Evolutionary conservation across 495 filamentous ascomycete genomes (phyloP), one percentile per base, ranked within the genome.

Genomic region (Neurospora sp.): DNA sequence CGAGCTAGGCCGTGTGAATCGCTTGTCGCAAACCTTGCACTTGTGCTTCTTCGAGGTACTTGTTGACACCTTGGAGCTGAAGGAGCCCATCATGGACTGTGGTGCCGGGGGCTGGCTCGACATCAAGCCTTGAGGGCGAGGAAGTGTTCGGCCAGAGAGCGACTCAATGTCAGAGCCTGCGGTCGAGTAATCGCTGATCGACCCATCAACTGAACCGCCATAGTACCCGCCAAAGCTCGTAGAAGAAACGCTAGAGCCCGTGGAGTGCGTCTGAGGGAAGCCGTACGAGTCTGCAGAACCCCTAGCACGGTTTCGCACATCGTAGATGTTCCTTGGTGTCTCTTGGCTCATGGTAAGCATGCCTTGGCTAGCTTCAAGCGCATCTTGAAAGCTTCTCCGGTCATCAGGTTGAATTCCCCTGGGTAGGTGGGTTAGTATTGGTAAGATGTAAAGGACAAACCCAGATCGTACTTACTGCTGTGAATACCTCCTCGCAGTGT

Each of bases 31-130:
- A 69, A 99, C 93, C 86, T 98, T 98, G 87, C 96, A 99, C 84
- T 97, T 98, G 85, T 99, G 96, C 86, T 98, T 99, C 89, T 99
- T 99, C 79, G 98, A 95, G 38, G 96, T 94, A 83, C 92, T 96
- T 31, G 94, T 95, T 11, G 93, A 93, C 68, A 98, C 91, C 81
- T 98, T 98, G 61, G 96, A 98, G 85, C 93, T 98, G 85, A 99
- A 99, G 74, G 96, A 95, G 68, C 93, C 90, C 96, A 99, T 99
- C 93, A 99, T 98, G 4, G 94, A 95, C 79, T 96, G 93, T 16
- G 94, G 95, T 40, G 94, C 94, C 0, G 93, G 93, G 40, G 93
- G 93, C 73, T 83, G 88, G 71, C 86, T 89, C 68, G 87, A 85
- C 73, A 97, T 83, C 40, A 96, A 84, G 42, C 85, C 89, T 22